Evolutionary conservation across 225 moss, liverwort and hornwort species (phyloP), one percentile per base, ranked within the genome.

Genomic region (Asterella californica): DNA sequence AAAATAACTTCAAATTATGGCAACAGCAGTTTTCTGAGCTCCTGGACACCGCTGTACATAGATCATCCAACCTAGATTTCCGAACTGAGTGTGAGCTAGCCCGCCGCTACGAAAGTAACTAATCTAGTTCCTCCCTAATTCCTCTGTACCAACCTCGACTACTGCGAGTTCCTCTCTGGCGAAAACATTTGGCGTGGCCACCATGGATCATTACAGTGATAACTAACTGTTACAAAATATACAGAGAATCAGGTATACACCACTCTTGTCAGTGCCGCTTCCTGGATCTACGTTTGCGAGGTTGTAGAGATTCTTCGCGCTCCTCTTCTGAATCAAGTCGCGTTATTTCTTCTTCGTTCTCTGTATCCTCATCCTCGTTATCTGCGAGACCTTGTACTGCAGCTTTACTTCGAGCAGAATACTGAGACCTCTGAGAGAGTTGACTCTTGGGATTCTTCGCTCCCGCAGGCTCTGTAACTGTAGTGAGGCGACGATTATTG

Each of bases 301-400:
- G 50, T 9, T 9, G 54, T 21, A 38, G 57, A 59, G 75, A 38
- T 21, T 50, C 72, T 17, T 72, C 48, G 27, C n/a, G 72, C 30
- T 76, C 78, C 7, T 64, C 77, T 0, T 78, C 64, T 30, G 78
- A 64, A 18, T 47, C 37, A 30, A 78, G 78, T 60, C 78, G 78
- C 27, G 78, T 78, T 25, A 78, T 65, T 9, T 78, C 64, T 49
- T 78, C 78, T 27, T 78, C 65, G 2, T 65, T 12, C 10, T n/a
- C 47, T 1, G 22, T 7, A 15, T 48, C 65, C 6, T 78, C 78
- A 47, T 65, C 78, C 64, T 78, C 63, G 10, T 25, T 29, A 45
- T 62, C 45, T 22, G 11, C 29, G 19, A 30, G 32, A 19, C 1
- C 33, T 3, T 14, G 54, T 22, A 21, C 17, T 19, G 18, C 14